phyloP scores from a whole-genome alignment of 2,329 filamentous ascomycete genomes.

The Magnaporthiopsis poae region DNA sequence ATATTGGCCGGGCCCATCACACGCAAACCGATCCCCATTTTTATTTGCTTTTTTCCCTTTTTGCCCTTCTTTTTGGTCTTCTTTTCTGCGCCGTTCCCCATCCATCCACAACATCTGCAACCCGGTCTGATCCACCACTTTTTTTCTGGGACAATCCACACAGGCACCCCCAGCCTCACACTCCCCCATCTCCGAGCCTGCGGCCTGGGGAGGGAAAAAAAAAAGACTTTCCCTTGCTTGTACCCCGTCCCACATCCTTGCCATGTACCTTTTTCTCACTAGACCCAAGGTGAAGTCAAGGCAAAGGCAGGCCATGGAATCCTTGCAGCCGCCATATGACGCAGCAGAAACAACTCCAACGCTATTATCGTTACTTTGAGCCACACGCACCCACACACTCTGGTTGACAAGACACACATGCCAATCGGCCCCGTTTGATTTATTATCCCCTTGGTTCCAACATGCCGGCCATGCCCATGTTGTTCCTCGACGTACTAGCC shows the following conservation, averaged over 20 bases:
- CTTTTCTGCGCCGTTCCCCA: not conserved
- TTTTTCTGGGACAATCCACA: conserved; percentile 7
- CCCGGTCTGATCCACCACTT: conserved; percentile 14
- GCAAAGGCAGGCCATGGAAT: conserved; percentile 10
- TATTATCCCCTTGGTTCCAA: conserved; percentile 22
- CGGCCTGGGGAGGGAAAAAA: conserved; percentile 5
- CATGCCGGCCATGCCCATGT: conserved; percentile 15
- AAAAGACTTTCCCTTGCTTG: not conserved
- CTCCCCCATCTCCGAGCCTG: conserved; percentile 17
- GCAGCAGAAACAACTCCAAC: conserved; percentile 17
- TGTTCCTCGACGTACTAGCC: conserved; percentile 3
- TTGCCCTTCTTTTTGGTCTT: conserved; percentile 4
- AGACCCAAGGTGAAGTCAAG: not conserved
- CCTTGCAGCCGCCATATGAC: conserved; percentile 24
- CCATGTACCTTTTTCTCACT: not conserved
- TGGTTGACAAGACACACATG: conserved; percentile 18
- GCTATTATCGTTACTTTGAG: conserved; percentile 16
- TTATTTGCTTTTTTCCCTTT: not conserved
- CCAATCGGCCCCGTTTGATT: conserved; percentile 23
- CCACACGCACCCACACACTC: conserved; percentile 18
- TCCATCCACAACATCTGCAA: conserved; percentile 10
- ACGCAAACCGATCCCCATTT: conserved; percentile 5
- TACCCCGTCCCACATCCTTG: not conserved
- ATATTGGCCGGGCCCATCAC: conserved; percentile 7
- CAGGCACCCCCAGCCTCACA: conserved; percentile 14